Percentiles rank a stretch among this genome's conserved stretches.
phyloP scores from a whole-genome alignment of 495 filamentous ascomycete genomes.

The Xylaria telfairii region DNA sequence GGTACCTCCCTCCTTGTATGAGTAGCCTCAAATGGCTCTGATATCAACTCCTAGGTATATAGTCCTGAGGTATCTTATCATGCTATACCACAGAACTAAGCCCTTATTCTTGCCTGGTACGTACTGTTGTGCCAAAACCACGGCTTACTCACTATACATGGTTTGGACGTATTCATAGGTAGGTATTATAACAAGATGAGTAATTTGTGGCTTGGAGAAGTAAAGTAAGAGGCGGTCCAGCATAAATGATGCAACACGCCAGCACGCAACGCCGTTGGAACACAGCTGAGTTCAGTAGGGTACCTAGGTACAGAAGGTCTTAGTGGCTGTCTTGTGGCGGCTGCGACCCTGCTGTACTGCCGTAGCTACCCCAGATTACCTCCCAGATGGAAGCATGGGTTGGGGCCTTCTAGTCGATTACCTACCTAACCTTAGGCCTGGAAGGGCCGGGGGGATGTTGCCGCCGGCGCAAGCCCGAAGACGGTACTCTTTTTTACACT shows the following conservation, averaged over 20 bases:
- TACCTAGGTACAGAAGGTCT: background rate
- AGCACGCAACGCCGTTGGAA: background rate
- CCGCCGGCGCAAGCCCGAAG: background rate
- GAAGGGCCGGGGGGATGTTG: slow-evolving; percentile 2
- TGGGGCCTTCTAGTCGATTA: slow-evolving; percentile 6
- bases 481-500: slow-evolving; percentile 1
- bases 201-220: background rate
- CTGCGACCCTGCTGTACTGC: background rate
- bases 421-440: background rate
- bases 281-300: no score
- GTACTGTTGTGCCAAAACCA: background rate
- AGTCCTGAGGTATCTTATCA: no score
- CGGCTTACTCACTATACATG: background rate
- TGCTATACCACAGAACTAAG: no score
- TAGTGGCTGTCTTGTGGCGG: background rate
- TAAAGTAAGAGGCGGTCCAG: background rate
- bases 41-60: no score
- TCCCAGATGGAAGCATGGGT: slow-evolving; percentile 7
- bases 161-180: no score
- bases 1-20: no score
- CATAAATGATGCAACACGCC: background rate
- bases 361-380: slow-evolving; percentile 4
- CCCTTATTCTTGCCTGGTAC: background rate
- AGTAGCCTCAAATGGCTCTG: no score
- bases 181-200: background rate